Evolutionary conservation across 2,329 filamentous ascomycete species (phyloP).

Genomic region (Neopestalotiopsis sp.): DNA sequence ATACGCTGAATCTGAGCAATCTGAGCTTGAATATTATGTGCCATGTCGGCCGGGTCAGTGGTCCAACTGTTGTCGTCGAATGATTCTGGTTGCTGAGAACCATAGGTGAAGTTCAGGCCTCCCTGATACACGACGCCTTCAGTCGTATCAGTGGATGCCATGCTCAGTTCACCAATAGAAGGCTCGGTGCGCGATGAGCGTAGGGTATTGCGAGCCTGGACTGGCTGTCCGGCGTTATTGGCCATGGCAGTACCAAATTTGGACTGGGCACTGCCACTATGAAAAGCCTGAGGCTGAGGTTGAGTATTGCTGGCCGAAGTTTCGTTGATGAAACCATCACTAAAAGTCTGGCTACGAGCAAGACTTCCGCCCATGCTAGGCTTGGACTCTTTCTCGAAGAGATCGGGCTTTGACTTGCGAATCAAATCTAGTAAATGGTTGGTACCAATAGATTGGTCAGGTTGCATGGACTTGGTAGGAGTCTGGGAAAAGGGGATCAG

Average conservation of each 20-base stretch:
- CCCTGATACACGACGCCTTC: background rate
- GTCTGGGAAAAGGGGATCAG: background rate
- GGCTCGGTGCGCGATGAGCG: conserved; percentile 5
- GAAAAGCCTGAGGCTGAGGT: background rate
- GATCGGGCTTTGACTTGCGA: background rate
- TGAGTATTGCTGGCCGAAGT: background rate
- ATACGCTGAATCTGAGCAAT: background rate
- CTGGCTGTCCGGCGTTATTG: background rate
- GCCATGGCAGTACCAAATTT: background rate
- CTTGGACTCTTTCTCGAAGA: background rate
- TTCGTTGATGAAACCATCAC: background rate
- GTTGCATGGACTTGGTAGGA: background rate
- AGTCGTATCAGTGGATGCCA: background rate
- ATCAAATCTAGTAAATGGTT: background rate
- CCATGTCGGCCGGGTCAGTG: background rate
- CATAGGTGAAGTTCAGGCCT: background rate
- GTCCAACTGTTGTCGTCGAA: background rate
- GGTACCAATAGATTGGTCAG: background rate
- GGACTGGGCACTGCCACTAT: background rate
- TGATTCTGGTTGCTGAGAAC: background rate
- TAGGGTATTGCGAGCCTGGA: background rate
- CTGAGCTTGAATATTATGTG: background rate
- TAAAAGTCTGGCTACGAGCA: background rate
- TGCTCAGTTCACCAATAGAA: background rate
- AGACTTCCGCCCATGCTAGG: background rate